Conservation (phyloP, 2,329 filamentous ascomycete genomes). For the Aspergillus neotritici region DNA sequence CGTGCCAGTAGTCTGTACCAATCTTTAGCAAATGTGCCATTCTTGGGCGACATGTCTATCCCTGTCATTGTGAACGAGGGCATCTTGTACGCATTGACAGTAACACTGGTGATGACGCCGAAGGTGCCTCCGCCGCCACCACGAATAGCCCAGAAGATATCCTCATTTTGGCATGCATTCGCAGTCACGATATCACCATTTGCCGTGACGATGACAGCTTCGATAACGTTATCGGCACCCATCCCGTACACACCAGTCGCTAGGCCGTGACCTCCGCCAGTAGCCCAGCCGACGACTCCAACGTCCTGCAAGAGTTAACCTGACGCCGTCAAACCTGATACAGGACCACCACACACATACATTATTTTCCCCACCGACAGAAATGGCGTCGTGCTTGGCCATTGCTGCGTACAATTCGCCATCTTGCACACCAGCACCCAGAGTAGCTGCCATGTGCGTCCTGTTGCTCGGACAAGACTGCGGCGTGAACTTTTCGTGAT, state of each 20-base stretch:
- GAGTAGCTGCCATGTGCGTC: conserved; percentile 2
- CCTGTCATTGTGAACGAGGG: conserved; percentile 15
- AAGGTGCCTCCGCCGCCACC: conserved; percentile 17
- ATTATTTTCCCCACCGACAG: conserved; percentile 4
- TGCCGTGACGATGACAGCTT: conserved; percentile 44
- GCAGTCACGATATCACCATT: conserved; percentile 19
- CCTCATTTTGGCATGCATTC: conserved; percentile 14
- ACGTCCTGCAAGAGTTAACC: too few species aligned
- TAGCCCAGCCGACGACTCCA: conserved; percentile 29
- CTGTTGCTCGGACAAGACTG: conserved; percentile 7
- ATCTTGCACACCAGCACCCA: conserved; percentile 9
- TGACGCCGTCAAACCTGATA: too few species aligned
- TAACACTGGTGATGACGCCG: conserved; percentile 9
- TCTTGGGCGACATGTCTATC: conserved; percentile 1
- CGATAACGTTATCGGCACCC: conserved; percentile 47
- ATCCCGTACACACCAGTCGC: conserved; percentile 47
- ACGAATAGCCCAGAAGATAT: conserved; percentile 17
- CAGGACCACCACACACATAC: too few species aligned
- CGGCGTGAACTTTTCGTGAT: conserved; percentile 18
- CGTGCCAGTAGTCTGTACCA: conserved; percentile 2
- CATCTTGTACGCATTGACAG: conserved; percentile 14
- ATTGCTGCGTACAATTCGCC: conserved; percentile 3
- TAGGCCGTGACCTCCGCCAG: conserved; percentile 52
- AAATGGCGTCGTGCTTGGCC: conserved; percentile 1
- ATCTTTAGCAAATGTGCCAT: neutral